Conservation (phyloP, 805 yeast species). For the Kazachstania psychrophila region DNA sequence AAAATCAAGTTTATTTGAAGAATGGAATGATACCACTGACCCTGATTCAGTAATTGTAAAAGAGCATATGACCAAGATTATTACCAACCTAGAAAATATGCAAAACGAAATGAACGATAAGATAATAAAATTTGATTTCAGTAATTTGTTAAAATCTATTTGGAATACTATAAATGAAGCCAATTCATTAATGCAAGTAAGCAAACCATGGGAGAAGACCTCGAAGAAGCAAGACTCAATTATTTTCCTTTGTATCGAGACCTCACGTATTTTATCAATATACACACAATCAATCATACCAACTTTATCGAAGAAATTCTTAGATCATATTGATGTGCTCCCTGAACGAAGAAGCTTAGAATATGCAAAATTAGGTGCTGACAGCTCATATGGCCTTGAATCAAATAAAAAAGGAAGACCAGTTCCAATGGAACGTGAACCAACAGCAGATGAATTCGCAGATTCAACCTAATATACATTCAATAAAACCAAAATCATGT, state of each 20-base stretch:
- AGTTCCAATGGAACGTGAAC: conserved; percentile 35
- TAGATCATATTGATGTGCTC: conserved; percentile 55
- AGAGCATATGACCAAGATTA: neutral
- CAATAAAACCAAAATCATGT: neutral
- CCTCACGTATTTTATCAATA: conserved; percentile 56
- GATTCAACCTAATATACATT: neutral
- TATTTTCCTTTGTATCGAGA: conserved; percentile 60
- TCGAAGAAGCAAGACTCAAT: conserved; percentile 40
- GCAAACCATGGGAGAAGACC: conserved; percentile 65
- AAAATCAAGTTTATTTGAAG: neutral
- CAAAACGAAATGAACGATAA: conserved; percentile 32
- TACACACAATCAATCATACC: conserved; percentile 71
- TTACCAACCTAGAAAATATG: neutral
- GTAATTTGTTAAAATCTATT: conserved; percentile 46
- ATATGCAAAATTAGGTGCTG: conserved; percentile 47
- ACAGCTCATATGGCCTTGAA: conserved; percentile 48
- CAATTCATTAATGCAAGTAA: conserved; percentile 56
- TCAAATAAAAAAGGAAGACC: conserved; percentile 44
- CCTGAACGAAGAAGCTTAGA: conserved; percentile 34
- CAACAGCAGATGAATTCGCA: neutral
- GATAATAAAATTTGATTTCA: conserved; percentile 42
- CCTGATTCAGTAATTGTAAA: neutral
- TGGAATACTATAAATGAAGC: conserved; percentile 53
- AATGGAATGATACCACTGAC: conserved; percentile 2
- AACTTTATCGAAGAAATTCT: conserved; percentile 40